Conservation (phyloP, 1,139 yeast species). For the Magnusiomyces paraingens region DNA sequence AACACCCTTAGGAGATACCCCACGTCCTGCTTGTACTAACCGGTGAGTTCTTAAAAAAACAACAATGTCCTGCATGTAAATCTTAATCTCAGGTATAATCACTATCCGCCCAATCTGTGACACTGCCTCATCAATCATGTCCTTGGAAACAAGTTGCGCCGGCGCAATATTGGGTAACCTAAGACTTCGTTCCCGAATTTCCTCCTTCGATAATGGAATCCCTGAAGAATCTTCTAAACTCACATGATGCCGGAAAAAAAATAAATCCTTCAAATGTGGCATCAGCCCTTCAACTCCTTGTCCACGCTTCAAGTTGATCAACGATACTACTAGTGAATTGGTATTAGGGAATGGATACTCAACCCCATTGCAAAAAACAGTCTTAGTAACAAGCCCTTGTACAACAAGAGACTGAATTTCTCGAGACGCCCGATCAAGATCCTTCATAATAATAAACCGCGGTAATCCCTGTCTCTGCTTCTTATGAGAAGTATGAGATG, state of each 20-base stretch:
- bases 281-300: constrained; percentile 5
- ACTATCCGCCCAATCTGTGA: constrained; percentile 24
- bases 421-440: constrained; percentile 2
- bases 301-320: constrained; percentile 2
- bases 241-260: constrained; percentile 16
- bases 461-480: background rate
- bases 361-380: background rate
- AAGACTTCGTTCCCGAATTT: background rate
- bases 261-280: constrained; percentile 13
- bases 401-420: constrained; percentile 6
- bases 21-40: constrained; percentile 39
- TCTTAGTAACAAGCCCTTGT: constrained; percentile 4
- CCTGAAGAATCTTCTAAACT: constrained; percentile 6
- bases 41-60: constrained; percentile 47
- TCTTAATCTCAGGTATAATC: constrained; percentile 41
- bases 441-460: constrained; percentile 2
- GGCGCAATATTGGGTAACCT: constrained; percentile 10
- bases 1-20: constrained; percentile 43
- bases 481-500: background rate
- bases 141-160: background rate
- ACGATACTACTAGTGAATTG: background rate
- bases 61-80: constrained; percentile 51
- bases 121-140: constrained; percentile 4
- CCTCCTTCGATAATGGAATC: constrained; percentile 2
- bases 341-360: constrained; percentile 5